These are phyloP conservation scores for Cymbidium sinense DNA, from an alignment of 106 monocot genomes.

Conservation along the genomic window DNA sequence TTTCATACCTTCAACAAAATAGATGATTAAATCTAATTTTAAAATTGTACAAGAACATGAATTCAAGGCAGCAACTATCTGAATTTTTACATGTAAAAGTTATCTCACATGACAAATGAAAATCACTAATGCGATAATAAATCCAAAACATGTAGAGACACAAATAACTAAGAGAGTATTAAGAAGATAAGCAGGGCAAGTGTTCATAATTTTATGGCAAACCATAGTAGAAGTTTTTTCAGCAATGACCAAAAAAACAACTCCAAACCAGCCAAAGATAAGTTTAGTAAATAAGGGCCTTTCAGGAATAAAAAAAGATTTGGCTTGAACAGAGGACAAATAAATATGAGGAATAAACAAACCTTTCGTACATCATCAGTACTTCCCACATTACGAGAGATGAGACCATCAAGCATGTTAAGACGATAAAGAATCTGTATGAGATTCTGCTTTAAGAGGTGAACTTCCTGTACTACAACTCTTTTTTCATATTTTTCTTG, in stretches of 20 bases:
- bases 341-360: slow-evolving; percentile 19
- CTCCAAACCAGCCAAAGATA: background rate
- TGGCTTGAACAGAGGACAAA: background rate
- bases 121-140: background rate
- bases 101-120: background rate
- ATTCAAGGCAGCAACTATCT: background rate
- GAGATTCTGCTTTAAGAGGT: slow-evolving; percentile 55
- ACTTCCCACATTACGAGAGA: slow-evolving; percentile 39
- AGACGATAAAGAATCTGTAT: slow-evolving; percentile 44
- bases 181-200: background rate
- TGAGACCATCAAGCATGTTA: slow-evolving; percentile 41
- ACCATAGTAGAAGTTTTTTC: background rate
- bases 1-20: background rate
- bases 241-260: background rate
- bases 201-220: background rate
- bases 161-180: background rate
- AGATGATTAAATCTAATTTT: background rate
- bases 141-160: background rate
- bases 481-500: slow-evolving; percentile 57
- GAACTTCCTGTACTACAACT: slow-evolving; percentile 48
- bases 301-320: background rate
- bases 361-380: slow-evolving; percentile 53
- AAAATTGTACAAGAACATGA: background rate
- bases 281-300: background rate
- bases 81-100: background rate